phyloP scores from a whole-genome alignment of 2,329 filamentous ascomycete species.

The Fusarium torulosum region DNA sequence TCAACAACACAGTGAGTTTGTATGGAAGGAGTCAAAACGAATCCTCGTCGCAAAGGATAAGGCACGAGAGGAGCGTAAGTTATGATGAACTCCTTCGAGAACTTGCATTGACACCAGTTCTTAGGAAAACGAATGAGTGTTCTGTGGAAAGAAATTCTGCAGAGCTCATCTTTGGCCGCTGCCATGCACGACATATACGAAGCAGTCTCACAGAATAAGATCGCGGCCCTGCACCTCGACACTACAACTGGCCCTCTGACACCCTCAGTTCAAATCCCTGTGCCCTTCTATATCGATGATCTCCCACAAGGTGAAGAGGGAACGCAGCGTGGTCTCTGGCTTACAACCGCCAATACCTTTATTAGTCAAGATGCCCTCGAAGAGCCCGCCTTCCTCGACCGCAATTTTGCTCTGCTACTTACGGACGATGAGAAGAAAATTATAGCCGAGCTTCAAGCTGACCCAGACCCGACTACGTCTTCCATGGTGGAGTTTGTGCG shows the following conservation, averaged over 20 bases:
- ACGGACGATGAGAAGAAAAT: slow-evolving; percentile 84
- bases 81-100: neutral
- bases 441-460: slow-evolving; percentile 79
- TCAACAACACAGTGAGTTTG: slow-evolving; percentile 89
- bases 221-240: slow-evolving; percentile 84
- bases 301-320: slow-evolving; percentile 76
- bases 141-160: slow-evolving; percentile 78
- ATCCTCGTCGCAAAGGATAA: slow-evolving; percentile 86
- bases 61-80: slow-evolving; percentile 75
- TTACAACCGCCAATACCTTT: slow-evolving; percentile 87
- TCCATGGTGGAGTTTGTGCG: slow-evolving; percentile 86
- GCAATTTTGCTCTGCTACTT: slow-evolving; percentile 87
- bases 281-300: slow-evolving; percentile 78
- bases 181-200: slow-evolving; percentile 87
- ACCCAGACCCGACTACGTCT: slow-evolving; percentile 79
- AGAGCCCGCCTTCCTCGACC: slow-evolving; percentile 78
- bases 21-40: slow-evolving; percentile 89
- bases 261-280: slow-evolving; percentile 73
- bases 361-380: slow-evolving; percentile 75
- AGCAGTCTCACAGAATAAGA: slow-evolving; percentile 84
- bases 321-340: slow-evolving; percentile 81
- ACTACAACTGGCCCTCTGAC: slow-evolving; percentile 69
- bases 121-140: slow-evolving; percentile 70
- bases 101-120: slow-evolving; percentile 16
- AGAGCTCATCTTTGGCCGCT: slow-evolving; percentile 81